Conservation (phyloP, 768 basidiomycete genomes). For the Naganishia vaughanmartiniae region DNA sequence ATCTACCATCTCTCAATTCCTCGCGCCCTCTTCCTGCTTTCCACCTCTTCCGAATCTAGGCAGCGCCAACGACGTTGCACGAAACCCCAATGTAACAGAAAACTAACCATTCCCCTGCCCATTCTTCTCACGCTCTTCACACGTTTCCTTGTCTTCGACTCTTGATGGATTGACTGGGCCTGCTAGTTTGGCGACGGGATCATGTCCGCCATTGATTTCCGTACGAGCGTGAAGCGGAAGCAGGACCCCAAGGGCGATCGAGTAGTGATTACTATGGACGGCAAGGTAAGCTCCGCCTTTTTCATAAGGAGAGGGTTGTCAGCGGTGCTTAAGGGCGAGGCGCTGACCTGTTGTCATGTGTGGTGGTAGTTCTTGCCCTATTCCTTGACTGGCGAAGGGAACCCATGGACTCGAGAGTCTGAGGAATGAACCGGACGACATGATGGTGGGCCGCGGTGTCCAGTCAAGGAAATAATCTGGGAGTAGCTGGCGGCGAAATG, state of each 20-base stretch:
- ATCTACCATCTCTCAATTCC: too few relatives aligned
- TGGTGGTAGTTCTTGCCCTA: constrained; percentile 39
- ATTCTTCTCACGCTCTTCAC: too few relatives aligned
- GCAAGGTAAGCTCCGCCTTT: constrained; percentile 37
- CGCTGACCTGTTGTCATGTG: background rate
- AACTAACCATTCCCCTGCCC: too few relatives aligned
- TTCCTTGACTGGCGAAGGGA: constrained; percentile 36
- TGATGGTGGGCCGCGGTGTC: too few relatives aligned
- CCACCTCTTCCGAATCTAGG: too few relatives aligned
- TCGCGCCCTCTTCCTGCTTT: background rate
- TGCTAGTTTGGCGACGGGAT: constrained; percentile 50
- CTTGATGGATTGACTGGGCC: too few relatives aligned
- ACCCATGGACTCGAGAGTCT: constrained; percentile 26
- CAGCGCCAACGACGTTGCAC: too few relatives aligned
- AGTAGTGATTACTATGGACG: constrained; percentile 47
- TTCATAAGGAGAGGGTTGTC: background rate
- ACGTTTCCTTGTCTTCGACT: too few relatives aligned
- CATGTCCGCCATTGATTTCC: constrained; percentile 49
- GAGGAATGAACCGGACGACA: background rate
- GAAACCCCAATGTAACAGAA: too few relatives aligned
- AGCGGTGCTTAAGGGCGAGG: too few relatives aligned
- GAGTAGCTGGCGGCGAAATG: too few relatives aligned
- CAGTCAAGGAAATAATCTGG: too few relatives aligned
- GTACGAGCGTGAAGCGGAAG: constrained; percentile 41
- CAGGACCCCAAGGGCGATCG: constrained; percentile 47